These are phyloP conservation scores for Talaromyces nanjingensis DNA, from an alignment of 495 filamentous ascomycete species.

Conservation along the genomic window DNA sequence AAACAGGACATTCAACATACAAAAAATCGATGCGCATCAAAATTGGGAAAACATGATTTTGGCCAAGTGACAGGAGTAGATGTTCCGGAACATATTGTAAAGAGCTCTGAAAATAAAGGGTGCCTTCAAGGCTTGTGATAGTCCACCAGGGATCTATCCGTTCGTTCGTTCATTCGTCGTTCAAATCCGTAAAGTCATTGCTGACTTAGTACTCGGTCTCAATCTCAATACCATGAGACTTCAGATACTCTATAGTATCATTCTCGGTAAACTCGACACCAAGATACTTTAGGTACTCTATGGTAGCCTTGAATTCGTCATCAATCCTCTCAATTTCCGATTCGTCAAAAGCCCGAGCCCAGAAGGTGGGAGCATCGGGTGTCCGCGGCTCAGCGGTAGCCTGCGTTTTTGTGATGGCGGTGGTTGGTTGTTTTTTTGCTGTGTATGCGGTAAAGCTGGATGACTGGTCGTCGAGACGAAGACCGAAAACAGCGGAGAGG, in stretches of 20 bases:
- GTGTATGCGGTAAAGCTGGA: not conserved
- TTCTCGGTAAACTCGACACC: not conserved
- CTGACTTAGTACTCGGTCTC: not conserved
- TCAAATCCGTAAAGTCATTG: not conserved
- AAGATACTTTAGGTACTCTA: not conserved
- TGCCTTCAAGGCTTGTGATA: not conserved
- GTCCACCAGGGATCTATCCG: not conserved
- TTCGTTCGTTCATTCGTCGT: not conserved
- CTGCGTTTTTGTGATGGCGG: not conserved
- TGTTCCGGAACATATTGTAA: not conserved
- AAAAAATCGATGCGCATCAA: not conserved
- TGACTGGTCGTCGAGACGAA: not conserved
- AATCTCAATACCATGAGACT: not conserved
- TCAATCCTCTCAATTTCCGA: not conserved
- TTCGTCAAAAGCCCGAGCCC: not conserved
- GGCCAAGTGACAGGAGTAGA: not conserved
- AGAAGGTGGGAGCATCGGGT: not conserved
- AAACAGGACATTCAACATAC: not conserved
- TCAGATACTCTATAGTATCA: not conserved
- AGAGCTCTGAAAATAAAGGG: not conserved
- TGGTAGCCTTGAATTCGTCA: not conserved
- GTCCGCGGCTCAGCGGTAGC: not conserved
- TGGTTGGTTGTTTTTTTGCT: not conserved
- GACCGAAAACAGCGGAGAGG: not conserved
- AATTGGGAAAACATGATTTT: not conserved